Base-by-base conservation (phyloP, 1,284 basidiomycete genomes). In the Prillingera fragicola region DNA sequence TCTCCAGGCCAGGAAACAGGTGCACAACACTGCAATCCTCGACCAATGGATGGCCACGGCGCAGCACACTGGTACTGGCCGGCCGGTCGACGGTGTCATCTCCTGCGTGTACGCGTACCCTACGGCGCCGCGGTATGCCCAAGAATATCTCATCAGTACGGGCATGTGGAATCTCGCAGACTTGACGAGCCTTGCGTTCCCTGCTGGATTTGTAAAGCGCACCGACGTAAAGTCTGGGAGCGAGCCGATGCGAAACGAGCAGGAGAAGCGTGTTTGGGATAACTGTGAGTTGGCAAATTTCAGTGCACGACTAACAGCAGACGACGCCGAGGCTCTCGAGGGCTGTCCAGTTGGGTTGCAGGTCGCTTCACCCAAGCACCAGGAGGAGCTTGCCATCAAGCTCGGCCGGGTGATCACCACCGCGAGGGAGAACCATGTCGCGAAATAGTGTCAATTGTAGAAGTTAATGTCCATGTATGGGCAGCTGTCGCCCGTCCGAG, bases 171-270 rank as follows among this genome's bases (percentile, higher is more conserved):
- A 55, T 37, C 25, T 55, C 4, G 50, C 73, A 19, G 85, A 87
- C 61, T 83, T 80, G 52, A 73, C 82, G 0, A 73, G 77, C 3
- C 68, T 78, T 10, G 69, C 78, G 4, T 75, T 87, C 51, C 85
- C 85, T 0, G 80, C 79, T 0, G 74, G n/a, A n/a, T n/a, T n/a
- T n/a, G n/a, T 83, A 58, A 72, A 69, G 4, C 41, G 43, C n/a
- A 38, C 78, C 7, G 81, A 84, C 49, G 57, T 57, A 17, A 74
- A 29, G 21, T 10, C 15, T 6, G 33, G n/a, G n/a, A n/a, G n/a
- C n/a, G n/a, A n/a, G n/a, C n/a, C n/a, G n/a, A n/a, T n/a, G n/a
- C n/a, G n/a, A n/a, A n/a, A n/a, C n/a, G n/a, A n/a, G n/a, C n/a
- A n/a, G n/a, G n/a, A n/a, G n/a, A n/a, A n/a, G n/a, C n/a, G n/a